Evolutionary conservation across 2,329 filamentous ascomycete genomes (phyloP).

Genomic region (Pyrenophora tritici-repentis): DNA sequence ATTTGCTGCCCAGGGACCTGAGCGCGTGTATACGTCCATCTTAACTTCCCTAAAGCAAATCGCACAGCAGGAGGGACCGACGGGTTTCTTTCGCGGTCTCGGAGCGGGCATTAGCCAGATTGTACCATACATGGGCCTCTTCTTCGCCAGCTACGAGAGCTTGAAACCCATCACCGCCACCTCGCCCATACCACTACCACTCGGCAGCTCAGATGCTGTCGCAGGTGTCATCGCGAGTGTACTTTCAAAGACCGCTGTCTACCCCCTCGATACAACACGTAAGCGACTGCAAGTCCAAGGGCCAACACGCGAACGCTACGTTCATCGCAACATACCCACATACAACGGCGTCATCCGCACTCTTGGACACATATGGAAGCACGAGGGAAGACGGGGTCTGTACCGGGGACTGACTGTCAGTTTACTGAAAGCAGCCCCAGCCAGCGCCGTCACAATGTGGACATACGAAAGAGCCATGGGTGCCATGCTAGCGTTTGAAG

Average conservation of each 20-base stretch:
- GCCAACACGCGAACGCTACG: conserved; percentile 76
- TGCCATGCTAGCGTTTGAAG: conserved; percentile 53
- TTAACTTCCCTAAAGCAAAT: conserved; percentile 73
- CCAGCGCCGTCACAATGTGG: conserved; percentile 92
- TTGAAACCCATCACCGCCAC: conserved; percentile 56
- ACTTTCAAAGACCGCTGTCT: conserved; percentile 84
- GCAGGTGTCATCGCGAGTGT: conserved; percentile 82
- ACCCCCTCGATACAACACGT: conserved; percentile 88
- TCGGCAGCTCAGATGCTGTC: conserved; percentile 80
- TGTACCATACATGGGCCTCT: conserved; percentile 94
- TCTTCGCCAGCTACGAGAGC: conserved; percentile 88
- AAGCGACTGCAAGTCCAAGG: conserved; percentile 96
- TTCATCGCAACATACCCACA: conserved; percentile 85
- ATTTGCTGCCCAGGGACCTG: conserved; percentile 89
- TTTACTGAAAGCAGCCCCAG: conserved; percentile 90
- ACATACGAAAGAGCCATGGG: conserved; percentile 81
- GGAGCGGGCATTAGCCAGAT: conserved; percentile 84
- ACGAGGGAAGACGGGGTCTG: conserved; percentile 77
- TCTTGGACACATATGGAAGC: conserved; percentile 68
- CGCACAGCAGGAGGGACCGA: conserved; percentile 70
- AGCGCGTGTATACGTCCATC: conserved; percentile 78
- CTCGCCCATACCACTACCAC: conserved; percentile 64
- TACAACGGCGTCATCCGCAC: conserved; percentile 72
- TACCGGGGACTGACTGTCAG: conserved; percentile 90
- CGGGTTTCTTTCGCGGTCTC: conserved; percentile 87